Percentiles rank a stretch among this genome's conserved stretches.
Conservation (phyloP, 768 basidiomycete species). For the Tephrocybe sp. region DNA sequence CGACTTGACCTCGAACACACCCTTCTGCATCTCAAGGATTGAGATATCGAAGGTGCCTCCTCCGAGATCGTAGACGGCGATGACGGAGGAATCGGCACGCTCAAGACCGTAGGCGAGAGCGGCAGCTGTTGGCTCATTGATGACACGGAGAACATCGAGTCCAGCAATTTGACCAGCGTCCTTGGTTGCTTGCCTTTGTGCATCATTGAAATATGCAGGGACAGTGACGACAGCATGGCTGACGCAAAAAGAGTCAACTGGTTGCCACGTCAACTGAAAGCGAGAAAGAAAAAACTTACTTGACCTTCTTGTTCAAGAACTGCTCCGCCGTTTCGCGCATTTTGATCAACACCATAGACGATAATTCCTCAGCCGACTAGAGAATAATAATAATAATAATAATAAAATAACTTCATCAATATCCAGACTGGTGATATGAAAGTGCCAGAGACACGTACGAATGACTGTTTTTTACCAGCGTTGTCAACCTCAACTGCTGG, state of each 20-base stretch:
- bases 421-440: no score
- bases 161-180: constrained; percentile 97
- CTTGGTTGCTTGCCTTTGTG: constrained; percentile 98
- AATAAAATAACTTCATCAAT: no score
- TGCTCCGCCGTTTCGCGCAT: constrained; percentile 97
- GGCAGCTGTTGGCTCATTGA: constrained; percentile 98
- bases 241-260: constrained; percentile 10
- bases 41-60: constrained; percentile 99
- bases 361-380: constrained; percentile 82
- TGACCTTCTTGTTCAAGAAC: constrained; percentile 89
- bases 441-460: no score
- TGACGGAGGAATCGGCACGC: constrained; percentile 76
- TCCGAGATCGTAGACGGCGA: constrained; percentile 98
- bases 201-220: constrained; percentile 99
- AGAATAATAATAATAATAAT: constrained; percentile 14
- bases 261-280: neutral
- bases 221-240: constrained; percentile 93
- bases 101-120: constrained; percentile 98
- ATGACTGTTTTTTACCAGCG: constrained; percentile 77
- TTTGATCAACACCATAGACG: constrained; percentile 85
- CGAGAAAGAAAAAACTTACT: constrained; percentile 55
- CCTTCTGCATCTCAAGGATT: constrained; percentile 98
- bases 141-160: constrained; percentile 95
- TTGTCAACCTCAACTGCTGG: constrained; percentile 85
- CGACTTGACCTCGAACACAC: constrained; percentile 99